These are phyloP conservation scores for Cymodocea nodosa DNA, from an alignment of 116 monocot genomes.

Conservation along the genomic window DNA sequence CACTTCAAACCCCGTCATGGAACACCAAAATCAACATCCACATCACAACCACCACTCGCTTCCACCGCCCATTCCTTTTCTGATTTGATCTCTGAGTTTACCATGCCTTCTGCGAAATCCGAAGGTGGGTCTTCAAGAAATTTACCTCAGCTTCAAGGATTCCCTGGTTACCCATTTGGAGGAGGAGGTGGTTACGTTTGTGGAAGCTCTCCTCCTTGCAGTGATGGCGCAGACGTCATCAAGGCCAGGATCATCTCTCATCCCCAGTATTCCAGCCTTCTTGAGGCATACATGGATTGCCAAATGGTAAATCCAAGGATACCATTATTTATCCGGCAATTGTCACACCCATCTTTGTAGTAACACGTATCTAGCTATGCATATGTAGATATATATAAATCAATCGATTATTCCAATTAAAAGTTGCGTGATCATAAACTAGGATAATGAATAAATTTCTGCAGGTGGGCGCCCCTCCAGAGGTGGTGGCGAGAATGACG, in stretches of 20 bases:
- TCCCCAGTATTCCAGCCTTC: constrained; percentile 70
- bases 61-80: constrained; percentile 6
- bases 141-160: background rate
- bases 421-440: background rate
- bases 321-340: background rate
- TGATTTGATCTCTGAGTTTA: constrained; percentile 1
- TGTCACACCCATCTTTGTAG: background rate
- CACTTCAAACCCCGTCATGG: constrained; percentile 4
- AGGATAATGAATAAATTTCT: background rate
- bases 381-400: no score
- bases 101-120: constrained; percentile 2
- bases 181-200: background rate
- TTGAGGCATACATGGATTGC: constrained; percentile 88
- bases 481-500: constrained; percentile 40
- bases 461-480: constrained; percentile 68
- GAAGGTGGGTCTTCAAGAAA: constrained; percentile 7
- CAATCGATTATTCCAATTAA: background rate
- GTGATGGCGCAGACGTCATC: constrained; percentile 47
- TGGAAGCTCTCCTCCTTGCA: background rate
- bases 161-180: constrained; percentile 6
- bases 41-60: background rate
- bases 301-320: constrained; percentile 56
- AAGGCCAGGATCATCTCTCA: constrained; percentile 91
- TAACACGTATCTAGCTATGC: no score
- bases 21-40: background rate